A percentile compares a stretch with the other conserved stretches of the same genome.
Evolutionary conservation across 257 asterid species (phyloP).

Genomic region (Solanum paucissectum): DNA sequence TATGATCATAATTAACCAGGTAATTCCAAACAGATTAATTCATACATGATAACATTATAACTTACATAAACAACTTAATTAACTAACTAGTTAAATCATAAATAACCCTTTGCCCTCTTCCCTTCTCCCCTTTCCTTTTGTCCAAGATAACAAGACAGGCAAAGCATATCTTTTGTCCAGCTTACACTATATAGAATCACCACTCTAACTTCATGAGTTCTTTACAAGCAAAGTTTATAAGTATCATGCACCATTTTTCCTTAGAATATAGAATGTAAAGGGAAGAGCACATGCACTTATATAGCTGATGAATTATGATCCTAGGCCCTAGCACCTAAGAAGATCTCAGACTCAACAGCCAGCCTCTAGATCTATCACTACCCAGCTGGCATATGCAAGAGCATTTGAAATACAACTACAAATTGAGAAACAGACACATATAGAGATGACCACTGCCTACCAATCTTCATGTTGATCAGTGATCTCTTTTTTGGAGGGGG

Average conservation of each 20-base stretch:
- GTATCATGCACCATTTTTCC: neutral
- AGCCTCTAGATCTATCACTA: neutral
- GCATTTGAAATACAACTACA: neutral
- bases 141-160: neutral
- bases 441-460: neutral
- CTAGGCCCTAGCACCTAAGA: neutral
- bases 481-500: neutral
- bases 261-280: neutral
- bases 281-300: neutral
- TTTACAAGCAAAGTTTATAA: neutral
- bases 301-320: neutral
- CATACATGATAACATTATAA: neutral
- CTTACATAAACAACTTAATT: neutral
- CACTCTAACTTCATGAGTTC: neutral
- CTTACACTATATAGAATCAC: neutral
- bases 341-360: neutral
- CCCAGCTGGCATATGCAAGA: neutral
- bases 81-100: neutral
- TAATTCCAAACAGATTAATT: neutral
- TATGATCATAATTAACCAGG: neutral
- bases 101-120: neutral
- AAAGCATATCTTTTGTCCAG: neutral
- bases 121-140: neutral
- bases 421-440: neutral
- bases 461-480: neutral